Percentiles rank a stretch among this genome's conserved stretches.
phyloP scores from a whole-genome alignment of 306 rosid genomes.

The Castanospermum australe region DNA sequence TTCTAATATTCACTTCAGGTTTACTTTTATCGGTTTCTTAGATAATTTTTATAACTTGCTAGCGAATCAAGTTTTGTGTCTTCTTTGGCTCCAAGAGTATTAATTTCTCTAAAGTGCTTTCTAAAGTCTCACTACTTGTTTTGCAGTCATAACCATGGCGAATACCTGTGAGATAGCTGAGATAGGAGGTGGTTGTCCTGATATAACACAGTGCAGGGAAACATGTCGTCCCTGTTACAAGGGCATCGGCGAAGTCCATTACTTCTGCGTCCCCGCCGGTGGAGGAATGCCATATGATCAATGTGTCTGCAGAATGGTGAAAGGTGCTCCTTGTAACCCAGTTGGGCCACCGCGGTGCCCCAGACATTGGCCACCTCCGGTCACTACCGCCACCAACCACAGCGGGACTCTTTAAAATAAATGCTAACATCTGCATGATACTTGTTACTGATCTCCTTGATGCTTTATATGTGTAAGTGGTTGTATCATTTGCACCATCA shows the following conservation, averaged over 20 bases:
- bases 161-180: neutral
- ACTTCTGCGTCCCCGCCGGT: neutral
- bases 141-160: neutral
- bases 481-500: no score
- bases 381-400: neutral
- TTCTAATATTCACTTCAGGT: neutral
- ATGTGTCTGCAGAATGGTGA: neutral
- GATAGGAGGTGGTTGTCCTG: slow-evolving; percentile 11
- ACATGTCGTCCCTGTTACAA: slow-evolving; percentile 2
- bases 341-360: neutral
- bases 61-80: no score
- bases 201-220: neutral
- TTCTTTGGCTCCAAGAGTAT: no score
- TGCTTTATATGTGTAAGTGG: neutral
- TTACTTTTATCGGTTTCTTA: no score
- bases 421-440: neutral
- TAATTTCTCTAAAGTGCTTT: neutral
- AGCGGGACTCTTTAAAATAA: neutral
- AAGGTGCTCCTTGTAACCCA: neutral
- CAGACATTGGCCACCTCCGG: slow-evolving; percentile 2
- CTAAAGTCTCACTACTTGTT: neutral
- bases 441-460: neutral
- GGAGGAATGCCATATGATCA: neutral
- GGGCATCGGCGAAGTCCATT: neutral
- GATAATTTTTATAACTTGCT: no score